phyloP scores from a whole-genome alignment of 176 grass and related monocot species.

The Rhynchospora tenuis region DNA sequence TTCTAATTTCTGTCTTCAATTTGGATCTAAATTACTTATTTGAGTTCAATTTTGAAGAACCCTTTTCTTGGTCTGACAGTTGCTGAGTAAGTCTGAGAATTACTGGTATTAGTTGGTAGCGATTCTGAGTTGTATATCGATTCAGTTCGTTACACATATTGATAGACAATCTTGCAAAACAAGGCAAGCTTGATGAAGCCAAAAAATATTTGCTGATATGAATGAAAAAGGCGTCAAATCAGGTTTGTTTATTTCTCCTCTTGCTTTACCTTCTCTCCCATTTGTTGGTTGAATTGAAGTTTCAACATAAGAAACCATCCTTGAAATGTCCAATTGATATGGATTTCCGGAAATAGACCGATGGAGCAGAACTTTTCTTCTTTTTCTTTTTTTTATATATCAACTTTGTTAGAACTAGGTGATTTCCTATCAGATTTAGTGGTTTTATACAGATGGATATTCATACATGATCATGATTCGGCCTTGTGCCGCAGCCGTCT shows the following conservation, averaged over 20 bases:
- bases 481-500: slow-evolving; percentile 69
- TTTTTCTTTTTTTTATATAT: slow-evolving; percentile 2
- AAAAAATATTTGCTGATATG: slow-evolving; percentile 61
- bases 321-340: neutral
- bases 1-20: no score
- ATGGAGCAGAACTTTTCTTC: neutral
- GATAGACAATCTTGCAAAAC: slow-evolving; percentile 87
- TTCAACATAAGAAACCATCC: neutral
- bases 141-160: no score
- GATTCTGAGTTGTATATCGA: no score
- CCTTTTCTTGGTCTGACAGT: no score
- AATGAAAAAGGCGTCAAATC: slow-evolving; percentile 73
- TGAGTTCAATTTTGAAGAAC: no score
- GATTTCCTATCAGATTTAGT: neutral
- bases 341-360: neutral
- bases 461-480: slow-evolving; percentile 92
- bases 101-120: no score
- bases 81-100: no score
- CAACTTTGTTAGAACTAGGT: neutral
- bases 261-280: neutral
- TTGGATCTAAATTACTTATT: no score
- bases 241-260: slow-evolving; percentile 34
- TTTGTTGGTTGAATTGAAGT: neutral
- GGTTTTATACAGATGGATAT: slow-evolving; percentile 82
- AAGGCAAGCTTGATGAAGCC: slow-evolving; percentile 63